Base-by-base conservation (phyloP, 495 filamentous ascomycete genomes). In the Amorphotheca resinae region DNA sequence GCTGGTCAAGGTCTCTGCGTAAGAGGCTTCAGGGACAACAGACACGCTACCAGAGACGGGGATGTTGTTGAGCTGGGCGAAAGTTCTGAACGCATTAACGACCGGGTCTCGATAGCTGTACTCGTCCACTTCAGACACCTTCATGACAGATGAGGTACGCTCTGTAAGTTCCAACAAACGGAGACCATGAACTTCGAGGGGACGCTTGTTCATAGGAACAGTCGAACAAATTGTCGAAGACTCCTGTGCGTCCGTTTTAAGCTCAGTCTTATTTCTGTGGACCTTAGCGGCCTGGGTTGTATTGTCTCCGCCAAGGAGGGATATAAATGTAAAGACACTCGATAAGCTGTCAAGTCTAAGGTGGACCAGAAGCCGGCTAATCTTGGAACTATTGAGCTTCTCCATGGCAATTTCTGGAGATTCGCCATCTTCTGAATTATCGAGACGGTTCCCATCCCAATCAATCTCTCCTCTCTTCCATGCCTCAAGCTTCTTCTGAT, bases 121-220 rank as follows among this genome's bases (percentile, higher is more conserved):
- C 15, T 87, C 84, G 8, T 88, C 85, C 31, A 77, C 66, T 46
- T 91, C 85, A 0, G 85, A 79, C 4, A 93, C 84, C 52, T 87
- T 82, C 91, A 98, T 98, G 41, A 95, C 87, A 15, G 87, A 84
- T 5, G 91, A 95, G 23, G 82, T 79, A 69, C 91, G 87, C 47
- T 98, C 87, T 0, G 86, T 91, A 17, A 96, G 76, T 55, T 93
- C 85, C 31, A 95, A 61, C 38, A 98, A 67, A 1, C 88, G 82
- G 17, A 95, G 62, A 26, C 87, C 91, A 53, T 95, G 82, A 0
- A 93, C 84, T 55, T 87, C 76, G 2, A 95, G 69, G 0, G 78
- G 73, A 17, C 70, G 60, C 42, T 66, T 69, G 22, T 53, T 51
- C 9, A 45, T 17, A 40, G 48, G 12, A 16, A 44, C 6, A 28